Evolutionary conservation across 2,329 filamentous ascomycete genomes (phyloP).

Genomic region (Blastomyces gilchristii): DNA sequence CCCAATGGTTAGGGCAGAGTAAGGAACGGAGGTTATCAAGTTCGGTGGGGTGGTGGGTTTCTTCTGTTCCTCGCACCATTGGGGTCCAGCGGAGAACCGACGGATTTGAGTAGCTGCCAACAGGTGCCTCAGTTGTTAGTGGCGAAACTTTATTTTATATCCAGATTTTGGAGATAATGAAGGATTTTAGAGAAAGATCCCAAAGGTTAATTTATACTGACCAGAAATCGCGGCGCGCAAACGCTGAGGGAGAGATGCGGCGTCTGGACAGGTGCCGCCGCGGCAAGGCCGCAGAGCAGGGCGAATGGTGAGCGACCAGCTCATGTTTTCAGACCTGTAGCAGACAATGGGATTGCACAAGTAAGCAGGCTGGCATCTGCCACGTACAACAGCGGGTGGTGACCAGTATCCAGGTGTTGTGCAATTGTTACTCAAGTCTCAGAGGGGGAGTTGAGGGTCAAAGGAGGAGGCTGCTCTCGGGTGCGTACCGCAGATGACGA

Average conservation of each 20-base stretch:
- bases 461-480: constrained; percentile 4
- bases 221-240: constrained; percentile 11
- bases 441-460: background rate
- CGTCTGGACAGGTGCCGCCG: constrained; percentile 4
- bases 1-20: constrained; percentile 62
- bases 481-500: background rate
- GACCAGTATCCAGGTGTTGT: constrained; percentile 1
- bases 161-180: background rate
- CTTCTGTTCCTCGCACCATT: constrained; percentile 9
- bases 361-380: constrained; percentile 3
- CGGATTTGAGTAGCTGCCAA: constrained; percentile 10
- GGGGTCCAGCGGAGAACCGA: constrained; percentile 12
- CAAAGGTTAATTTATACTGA: constrained; percentile 8
- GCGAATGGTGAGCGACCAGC: constrained; percentile 12
- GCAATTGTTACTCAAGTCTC: background rate
- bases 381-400: constrained; percentile 1
- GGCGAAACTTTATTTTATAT: background rate
- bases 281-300: constrained; percentile 10
- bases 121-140: background rate
- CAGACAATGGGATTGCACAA: background rate
- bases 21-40: constrained; percentile 42
- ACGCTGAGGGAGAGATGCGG: constrained; percentile 9
- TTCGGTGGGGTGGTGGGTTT: constrained; percentile 5
- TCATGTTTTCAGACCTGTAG: constrained; percentile 6
- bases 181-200: background rate